Evolutionary conservation across 768 basidiomycete genomes (phyloP).

Genomic region (Kwoniella dejecticola): DNA sequence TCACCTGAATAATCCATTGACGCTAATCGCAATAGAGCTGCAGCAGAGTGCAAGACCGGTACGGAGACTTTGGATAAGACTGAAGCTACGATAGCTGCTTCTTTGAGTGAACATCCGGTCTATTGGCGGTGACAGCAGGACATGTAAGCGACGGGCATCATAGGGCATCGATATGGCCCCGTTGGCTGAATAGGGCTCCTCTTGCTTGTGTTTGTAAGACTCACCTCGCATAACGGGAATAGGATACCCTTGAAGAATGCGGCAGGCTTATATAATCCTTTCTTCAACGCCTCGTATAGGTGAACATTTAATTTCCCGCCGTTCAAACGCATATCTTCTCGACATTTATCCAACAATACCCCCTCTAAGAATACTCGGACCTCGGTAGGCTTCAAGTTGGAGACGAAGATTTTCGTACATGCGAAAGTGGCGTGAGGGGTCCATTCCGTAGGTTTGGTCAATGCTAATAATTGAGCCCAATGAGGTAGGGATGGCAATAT

Average conservation of each 20-base stretch:
- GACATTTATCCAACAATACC: constrained; percentile 82
- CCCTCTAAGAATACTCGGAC: constrained; percentile 89
- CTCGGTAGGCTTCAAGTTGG: constrained; percentile 93
- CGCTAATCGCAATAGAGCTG: constrained; percentile 86
- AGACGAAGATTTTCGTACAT: constrained; percentile 92
- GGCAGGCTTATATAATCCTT: constrained; percentile 90
- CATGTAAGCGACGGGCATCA: too few relatives aligned
- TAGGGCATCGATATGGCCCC: too few relatives aligned
- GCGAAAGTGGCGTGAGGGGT: constrained; percentile 92
- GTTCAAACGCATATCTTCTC: constrained; percentile 81
- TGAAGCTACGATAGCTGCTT: constrained; percentile 91
- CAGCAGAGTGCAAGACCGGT: constrained; percentile 94
- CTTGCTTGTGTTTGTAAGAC: too few relatives aligned
- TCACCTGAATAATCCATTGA: constrained; percentile 94
- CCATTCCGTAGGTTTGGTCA: constrained; percentile 91
- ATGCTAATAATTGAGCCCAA: constrained; percentile 92
- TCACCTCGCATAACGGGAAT: constrained; percentile 89
- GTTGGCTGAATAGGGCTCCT: too few relatives aligned
- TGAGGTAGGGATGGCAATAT: constrained; percentile 92
- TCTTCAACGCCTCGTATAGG: constrained; percentile 88
- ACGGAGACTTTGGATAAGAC: constrained; percentile 87
- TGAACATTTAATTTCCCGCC: constrained; percentile 85
- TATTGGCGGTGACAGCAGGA: constrained; percentile 38
- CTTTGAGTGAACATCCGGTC: constrained; percentile 85
- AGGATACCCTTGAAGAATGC: constrained; percentile 98